These are phyloP conservation scores for Aspergillus clavatus DNA, from an alignment of 2,329 filamentous ascomycete genomes.

Conservation along the genomic window DNA sequence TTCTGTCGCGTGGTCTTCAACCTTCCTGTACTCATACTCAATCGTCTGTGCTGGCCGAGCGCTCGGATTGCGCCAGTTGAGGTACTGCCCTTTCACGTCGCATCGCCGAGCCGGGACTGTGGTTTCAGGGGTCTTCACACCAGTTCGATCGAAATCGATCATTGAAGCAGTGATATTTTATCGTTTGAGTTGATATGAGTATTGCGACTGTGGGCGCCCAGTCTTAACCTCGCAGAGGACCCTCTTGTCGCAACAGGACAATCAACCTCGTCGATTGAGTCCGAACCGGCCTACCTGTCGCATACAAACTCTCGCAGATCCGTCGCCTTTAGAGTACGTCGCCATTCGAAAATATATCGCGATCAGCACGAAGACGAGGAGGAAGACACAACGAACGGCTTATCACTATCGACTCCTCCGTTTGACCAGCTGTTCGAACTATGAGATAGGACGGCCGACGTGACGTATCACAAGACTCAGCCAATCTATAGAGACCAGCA, in stretches of 20 bases:
- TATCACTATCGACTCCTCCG: too few species aligned
- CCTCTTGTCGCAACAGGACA: not conserved
- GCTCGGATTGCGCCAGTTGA: not conserved
- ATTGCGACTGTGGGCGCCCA: not conserved
- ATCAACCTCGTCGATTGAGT: too few species aligned
- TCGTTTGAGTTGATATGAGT: not conserved
- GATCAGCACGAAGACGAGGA: too few species aligned
- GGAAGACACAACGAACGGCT: too few species aligned
- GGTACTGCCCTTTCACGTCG: not conserved
- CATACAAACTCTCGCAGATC: not conserved
- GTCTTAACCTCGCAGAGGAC: not conserved
- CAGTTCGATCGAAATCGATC: not conserved
- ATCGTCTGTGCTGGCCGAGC: not conserved
- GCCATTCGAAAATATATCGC: too few species aligned
- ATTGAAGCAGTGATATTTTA: not conserved
- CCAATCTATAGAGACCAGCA: not conserved
- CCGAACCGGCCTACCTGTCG: not conserved
- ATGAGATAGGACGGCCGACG: not conserved
- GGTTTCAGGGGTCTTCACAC: not conserved
- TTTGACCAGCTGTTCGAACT: not conserved
- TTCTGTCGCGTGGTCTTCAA: not conserved
- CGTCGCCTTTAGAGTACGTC: not conserved
- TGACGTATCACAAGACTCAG: not conserved
- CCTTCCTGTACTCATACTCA: not conserved
- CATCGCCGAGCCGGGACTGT: not conserved